Evolutionary conservation across 2,329 filamentous ascomycete species (phyloP).

Genomic region (Aspergillus awamori): DNA sequence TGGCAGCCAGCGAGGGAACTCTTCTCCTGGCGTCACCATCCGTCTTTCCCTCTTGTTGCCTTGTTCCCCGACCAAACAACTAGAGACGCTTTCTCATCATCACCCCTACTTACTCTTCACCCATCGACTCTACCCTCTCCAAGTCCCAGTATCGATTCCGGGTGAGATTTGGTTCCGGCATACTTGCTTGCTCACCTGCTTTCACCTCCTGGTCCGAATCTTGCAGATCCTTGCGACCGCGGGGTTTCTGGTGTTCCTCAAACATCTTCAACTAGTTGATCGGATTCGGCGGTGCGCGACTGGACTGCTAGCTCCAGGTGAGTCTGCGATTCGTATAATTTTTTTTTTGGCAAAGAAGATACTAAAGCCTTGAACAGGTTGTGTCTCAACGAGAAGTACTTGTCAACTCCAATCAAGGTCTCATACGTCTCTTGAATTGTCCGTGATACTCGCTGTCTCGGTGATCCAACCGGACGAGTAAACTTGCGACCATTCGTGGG

Average conservation of each 20-base stretch:
- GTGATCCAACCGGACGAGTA: too few species aligned
- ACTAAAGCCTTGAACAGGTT: neutral
- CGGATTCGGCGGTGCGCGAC: neutral
- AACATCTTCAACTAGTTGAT: slow-evolving; percentile 3
- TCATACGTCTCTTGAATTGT: neutral
- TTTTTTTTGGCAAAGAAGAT: neutral
- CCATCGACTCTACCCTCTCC: neutral
- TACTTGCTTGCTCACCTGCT: neutral
- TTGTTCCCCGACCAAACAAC: neutral
- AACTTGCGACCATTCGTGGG: too few species aligned
- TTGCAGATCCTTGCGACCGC: slow-evolving; percentile 14
- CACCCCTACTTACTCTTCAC: neutral
- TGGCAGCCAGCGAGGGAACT: neutral
- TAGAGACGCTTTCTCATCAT: neutral
- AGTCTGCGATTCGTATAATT: slow-evolving; percentile 6
- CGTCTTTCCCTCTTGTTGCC: neutral
- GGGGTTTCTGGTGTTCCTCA: slow-evolving; percentile 15
- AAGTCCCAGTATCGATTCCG: neutral
- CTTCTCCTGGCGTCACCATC: neutral
- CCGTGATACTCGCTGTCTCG: neutral
- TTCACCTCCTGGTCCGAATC: neutral
- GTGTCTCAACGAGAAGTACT: neutral
- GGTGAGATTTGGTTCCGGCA: neutral
- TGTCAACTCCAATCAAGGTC: too few species aligned
- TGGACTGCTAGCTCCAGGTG: slow-evolving; percentile 13